Conservation (phyloP, 768 basidiomycete species). For the Pleurotus djamor region DNA sequence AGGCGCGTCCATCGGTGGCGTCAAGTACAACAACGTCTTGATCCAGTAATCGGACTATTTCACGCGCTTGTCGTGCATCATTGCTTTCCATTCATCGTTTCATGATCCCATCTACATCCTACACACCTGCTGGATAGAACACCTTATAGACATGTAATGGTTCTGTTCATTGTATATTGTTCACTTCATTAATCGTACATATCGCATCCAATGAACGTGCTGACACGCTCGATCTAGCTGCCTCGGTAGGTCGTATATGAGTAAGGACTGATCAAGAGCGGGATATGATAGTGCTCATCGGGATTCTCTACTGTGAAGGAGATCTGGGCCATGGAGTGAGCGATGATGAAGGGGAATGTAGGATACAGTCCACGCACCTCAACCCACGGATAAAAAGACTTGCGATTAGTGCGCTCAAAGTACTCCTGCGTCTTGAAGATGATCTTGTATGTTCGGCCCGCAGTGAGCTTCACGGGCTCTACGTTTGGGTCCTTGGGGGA, state of each 20-base stretch:
- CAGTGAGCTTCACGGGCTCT: constrained; percentile 41
- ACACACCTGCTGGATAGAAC: constrained; percentile 13
- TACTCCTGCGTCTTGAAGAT: constrained; percentile 83
- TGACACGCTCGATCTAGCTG: constrained; percentile 44
- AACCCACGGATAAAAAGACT: constrained; percentile 88
- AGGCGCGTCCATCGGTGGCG: constrained; percentile 75
- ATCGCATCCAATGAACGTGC: neutral
- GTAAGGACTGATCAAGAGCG: constrained; percentile 88
- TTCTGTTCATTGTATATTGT: constrained; percentile 4
- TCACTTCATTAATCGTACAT: constrained; percentile 16
- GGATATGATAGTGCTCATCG: constrained; percentile 86
- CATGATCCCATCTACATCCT: constrained; percentile 14
- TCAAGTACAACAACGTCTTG: constrained; percentile 76
- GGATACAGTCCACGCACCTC: constrained; percentile 52
- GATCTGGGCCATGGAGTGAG: too few relatives aligned
- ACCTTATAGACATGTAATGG: constrained; percentile 12
- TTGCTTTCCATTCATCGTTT: constrained; percentile 7
- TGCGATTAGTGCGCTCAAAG: constrained; percentile 59
- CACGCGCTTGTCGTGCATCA: constrained; percentile 15
- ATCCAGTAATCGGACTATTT: constrained; percentile 20
- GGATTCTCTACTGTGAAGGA: constrained; percentile 72
- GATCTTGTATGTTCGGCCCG: constrained; percentile 76
- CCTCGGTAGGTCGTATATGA: constrained; percentile 92
- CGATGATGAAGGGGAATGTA: too few relatives aligned
- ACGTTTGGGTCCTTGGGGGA: constrained; percentile 42